These are phyloP conservation scores for Hymenoscyphus fructigenus DNA, from an alignment of 2,329 filamentous ascomycete genomes.

Conservation along the genomic window DNA sequence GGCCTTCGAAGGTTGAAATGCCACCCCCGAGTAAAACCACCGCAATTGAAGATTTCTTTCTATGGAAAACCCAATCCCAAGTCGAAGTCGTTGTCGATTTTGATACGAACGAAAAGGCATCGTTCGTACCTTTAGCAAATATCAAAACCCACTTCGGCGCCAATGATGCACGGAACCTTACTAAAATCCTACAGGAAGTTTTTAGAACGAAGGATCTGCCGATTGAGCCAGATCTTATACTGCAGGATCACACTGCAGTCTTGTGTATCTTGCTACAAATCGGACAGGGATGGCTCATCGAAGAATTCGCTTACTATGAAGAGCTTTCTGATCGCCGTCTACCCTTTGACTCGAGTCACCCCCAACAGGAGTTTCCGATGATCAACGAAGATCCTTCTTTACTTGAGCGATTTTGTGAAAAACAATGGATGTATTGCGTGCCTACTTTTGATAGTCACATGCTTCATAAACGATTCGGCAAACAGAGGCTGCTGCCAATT, in stretches of 20 bases:
- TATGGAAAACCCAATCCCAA: conserved; percentile 24
- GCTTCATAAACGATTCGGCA: conserved; percentile 26
- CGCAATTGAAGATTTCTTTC: conserved; percentile 25
- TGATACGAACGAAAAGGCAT: conserved; percentile 15
- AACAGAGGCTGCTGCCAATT: conserved; percentile 33
- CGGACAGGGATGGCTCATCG: conserved; percentile 13
- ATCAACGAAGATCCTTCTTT: conserved; percentile 21
- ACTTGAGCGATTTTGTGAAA: conserved; percentile 31
- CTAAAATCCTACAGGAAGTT: conserved; percentile 21
- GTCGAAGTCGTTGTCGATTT: conserved; percentile 22
- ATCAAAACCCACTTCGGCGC: conserved; percentile 24
- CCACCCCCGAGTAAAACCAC: neutral
- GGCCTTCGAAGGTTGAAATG: neutral
- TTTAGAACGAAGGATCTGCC: conserved; percentile 22
- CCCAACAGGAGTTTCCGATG: conserved; percentile 25
- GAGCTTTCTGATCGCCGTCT: conserved; percentile 23
- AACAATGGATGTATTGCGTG: conserved; percentile 35
- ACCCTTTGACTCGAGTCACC: conserved; percentile 28
- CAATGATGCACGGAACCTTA: conserved; percentile 19
- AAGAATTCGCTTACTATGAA: conserved; percentile 15
- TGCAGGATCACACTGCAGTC: conserved; percentile 25
- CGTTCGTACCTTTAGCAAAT: conserved; percentile 26
- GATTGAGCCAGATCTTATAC: conserved; percentile 24
- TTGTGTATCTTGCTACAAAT: conserved; percentile 12
- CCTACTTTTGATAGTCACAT: conserved; percentile 26